A percentile compares a stretch with the other conserved stretches of the same genome.
Conservation (phyloP, 2,329 filamentous ascomycete species). For the Catunica adiposa region DNA sequence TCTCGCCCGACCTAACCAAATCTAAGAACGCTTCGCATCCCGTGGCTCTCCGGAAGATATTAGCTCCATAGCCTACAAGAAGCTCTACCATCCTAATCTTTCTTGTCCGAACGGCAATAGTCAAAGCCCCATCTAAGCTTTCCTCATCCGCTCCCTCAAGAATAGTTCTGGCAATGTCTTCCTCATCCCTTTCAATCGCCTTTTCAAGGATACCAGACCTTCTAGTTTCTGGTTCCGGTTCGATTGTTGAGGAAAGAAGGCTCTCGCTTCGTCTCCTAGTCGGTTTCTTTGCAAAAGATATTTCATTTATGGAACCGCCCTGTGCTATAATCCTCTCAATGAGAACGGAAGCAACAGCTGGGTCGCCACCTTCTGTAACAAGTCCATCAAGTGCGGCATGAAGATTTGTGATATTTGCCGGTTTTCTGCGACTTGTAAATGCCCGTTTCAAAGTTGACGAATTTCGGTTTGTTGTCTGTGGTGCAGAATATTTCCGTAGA, state of each 20-base stretch:
- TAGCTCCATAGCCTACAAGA: conserved; percentile 35
- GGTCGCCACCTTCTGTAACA: conserved; percentile 31
- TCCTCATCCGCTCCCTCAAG: conserved; percentile 35
- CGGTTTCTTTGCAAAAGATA: conserved; percentile 27
- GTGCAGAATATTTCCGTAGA: conserved; percentile 26
- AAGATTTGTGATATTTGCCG: conserved; percentile 35
- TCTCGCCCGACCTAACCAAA: conserved; percentile 30
- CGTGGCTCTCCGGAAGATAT: conserved; percentile 29
- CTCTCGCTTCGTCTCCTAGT: conserved; percentile 34
- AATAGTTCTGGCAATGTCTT: conserved; percentile 37
- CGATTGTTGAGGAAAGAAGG: conserved; percentile 14
- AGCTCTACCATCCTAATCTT: conserved; percentile 30
- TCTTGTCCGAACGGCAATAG: conserved; percentile 30
- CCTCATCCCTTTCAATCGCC: conserved; percentile 33
- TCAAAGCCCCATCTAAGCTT: conserved; percentile 33
- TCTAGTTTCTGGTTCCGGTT: conserved; percentile 23
- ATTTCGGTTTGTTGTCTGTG: background rate
- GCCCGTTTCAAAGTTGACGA: conserved; percentile 22
- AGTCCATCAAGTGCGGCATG: conserved; percentile 34
- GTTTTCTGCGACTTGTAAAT: conserved; percentile 31
- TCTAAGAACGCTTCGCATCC: conserved; percentile 38
- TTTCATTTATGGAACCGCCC: conserved; percentile 35
- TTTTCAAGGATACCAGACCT: conserved; percentile 34
- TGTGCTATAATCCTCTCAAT: conserved; percentile 32
- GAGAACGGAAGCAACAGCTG: conserved; percentile 40